Evolutionary conservation across 495 filamentous ascomycete genomes (phyloP), one percentile per base, ranked within the genome.

Genomic region (Evernia prunastri): DNA sequence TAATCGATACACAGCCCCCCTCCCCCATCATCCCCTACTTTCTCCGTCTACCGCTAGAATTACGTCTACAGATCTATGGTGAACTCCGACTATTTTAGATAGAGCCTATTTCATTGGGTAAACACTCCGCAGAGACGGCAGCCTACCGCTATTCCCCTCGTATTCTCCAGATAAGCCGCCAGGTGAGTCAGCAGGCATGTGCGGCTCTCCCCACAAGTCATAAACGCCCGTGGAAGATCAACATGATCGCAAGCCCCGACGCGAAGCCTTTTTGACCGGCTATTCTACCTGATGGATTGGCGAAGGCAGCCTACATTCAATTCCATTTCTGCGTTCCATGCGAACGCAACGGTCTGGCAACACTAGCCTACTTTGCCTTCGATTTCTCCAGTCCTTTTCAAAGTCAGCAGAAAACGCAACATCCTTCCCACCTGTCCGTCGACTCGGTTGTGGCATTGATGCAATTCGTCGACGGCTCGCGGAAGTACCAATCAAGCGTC

Each of bases 41-140:
- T 27, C 18, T 23, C 9, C 13, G 60, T 57, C 42, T 64, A 39
- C 56, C 56, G 20, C 9, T 47, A 27, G 56, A 40, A 40, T 36
- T 60, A 23, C 61, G 61, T 29, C 54, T 58, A 27, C 53, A 25
- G 25, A 47, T 45, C 36, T 29, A 33, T 33, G 4, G 8, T 33
- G 37, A 45, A 27, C 39, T 58, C 25, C 15, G 33, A 39, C n/a
- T 51, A 27, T 25, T 9, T 43, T 12, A 13, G 18, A 18, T 8
- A 33, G 10, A 49, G n/a, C 23, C 39, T 31, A 51, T 51, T 3
- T 31, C 20, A 51, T n/a, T 33, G 27, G 17, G 25, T 23, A 29
- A 8, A 20, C 17, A 56, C 11, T n/a, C 56, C 11, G 49, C 36
- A 20, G 60, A 37, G 33, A 6, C 23, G 33, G 25, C 27, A 29